Conservation (phyloP, 345 rosid species). For the Eucalyptus cladocalyx region DNA sequence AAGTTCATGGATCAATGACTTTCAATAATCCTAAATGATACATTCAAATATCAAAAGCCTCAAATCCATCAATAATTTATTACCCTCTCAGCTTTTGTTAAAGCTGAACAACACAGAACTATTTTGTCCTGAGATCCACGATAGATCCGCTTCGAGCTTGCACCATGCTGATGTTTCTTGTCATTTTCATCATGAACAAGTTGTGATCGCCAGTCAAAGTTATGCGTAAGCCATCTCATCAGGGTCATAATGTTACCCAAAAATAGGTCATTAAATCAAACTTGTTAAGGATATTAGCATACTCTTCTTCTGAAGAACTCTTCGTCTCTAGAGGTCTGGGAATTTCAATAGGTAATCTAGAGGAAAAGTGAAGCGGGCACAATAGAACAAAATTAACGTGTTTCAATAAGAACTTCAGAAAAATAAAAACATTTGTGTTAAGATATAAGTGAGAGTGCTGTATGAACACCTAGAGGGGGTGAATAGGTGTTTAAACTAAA, state of each 20-base stretch:
- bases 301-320: constrained; percentile 29
- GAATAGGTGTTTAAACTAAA: too few species aligned
- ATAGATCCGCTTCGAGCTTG: constrained; percentile 12
- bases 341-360: constrained; percentile 53
- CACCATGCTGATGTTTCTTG: not conserved
- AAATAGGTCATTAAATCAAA: not conserved
- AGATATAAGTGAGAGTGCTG: not conserved
- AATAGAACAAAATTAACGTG: constrained; percentile 80
- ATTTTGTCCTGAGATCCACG: constrained; percentile 19
- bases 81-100: constrained; percentile 60
- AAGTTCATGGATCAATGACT: not conserved
- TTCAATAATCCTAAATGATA: not conserved
- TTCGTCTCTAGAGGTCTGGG: constrained; percentile 9
- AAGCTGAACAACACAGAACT: constrained; percentile 78
- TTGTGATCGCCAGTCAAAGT: constrained; percentile 14
- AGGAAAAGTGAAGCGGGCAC: constrained; percentile 73
- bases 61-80: not conserved
- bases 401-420: not conserved
- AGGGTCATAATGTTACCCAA: not conserved
- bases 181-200: constrained; percentile 14
- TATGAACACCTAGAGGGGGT: too few species aligned
- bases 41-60: not conserved
- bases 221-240: not conserved
- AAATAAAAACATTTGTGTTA: not conserved
- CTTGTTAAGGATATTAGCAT: not conserved